phyloP scores from a whole-genome alignment of 2,329 filamentous ascomycete genomes.

The Aspergillus brasiliensis region DNA sequence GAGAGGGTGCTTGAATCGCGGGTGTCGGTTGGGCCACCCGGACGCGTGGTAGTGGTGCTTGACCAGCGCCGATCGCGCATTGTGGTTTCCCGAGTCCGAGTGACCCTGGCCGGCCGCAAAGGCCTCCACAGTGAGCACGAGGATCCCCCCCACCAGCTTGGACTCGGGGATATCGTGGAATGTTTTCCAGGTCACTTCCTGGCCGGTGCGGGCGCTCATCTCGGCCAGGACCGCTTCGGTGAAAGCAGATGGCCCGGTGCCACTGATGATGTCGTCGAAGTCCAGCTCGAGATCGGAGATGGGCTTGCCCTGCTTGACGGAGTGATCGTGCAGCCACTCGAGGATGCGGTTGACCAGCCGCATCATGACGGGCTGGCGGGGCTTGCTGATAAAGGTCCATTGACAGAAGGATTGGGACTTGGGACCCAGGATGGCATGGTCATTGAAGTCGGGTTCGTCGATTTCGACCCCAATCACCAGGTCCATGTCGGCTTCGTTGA shows the following conservation, averaged over 20 bases:
- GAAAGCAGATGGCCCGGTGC: constrained; percentile 72
- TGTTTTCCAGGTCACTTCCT: constrained; percentile 60
- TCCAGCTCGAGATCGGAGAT: constrained; percentile 66
- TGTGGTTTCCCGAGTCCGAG: constrained; percentile 71
- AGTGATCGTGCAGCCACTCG: constrained; percentile 63
- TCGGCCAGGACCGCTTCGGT: constrained; percentile 66
- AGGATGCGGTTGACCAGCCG: constrained; percentile 69
- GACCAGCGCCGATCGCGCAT: constrained; percentile 66
- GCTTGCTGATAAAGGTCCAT: constrained; percentile 74
- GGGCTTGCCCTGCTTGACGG: constrained; percentile 59
- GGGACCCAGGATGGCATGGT: constrained; percentile 66
- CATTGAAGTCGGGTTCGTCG: constrained; percentile 65
- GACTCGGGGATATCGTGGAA: constrained; percentile 70
- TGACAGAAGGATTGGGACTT: constrained; percentile 74
- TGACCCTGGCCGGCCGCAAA: constrained; percentile 74
- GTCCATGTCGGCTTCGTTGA: constrained; percentile 65
- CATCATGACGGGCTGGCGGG: constrained; percentile 68
- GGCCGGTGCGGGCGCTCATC: constrained; percentile 56
- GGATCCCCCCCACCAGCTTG: constrained; percentile 63
- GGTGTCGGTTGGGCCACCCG: constrained; percentile 57
- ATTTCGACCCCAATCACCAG: constrained; percentile 73
- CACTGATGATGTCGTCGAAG: constrained; percentile 72
- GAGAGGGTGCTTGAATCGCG: constrained; percentile 14
- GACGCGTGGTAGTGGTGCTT: constrained; percentile 77
- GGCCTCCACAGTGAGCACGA: constrained; percentile 70